Evolutionary conservation across 345 rosid genomes (phyloP), one percentile per base, ranked within the genome.

Genomic region (Rhodamnia rubescens): DNA sequence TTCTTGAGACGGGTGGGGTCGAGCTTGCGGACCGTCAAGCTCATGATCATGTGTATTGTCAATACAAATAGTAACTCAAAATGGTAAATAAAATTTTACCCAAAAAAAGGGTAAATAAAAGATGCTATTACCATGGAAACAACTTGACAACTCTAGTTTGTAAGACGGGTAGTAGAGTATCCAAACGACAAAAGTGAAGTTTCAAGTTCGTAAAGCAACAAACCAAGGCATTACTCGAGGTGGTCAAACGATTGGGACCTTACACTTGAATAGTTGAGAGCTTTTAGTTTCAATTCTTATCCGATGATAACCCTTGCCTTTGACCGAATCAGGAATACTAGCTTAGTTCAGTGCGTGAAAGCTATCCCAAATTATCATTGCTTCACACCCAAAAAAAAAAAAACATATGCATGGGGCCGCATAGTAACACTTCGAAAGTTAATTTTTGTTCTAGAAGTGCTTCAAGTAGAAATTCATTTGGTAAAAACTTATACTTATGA

Each of bases 1-100:
- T 44, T 32, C 75, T 64, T 0, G 3, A 14, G 36, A 0, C 36
- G 4, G 20, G 10, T 59, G 3, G 18, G 36, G 74, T 59, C 40
- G 1, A 27, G 74, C 40, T 13, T 8, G 0, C 9, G 1, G 18
- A 32, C 1, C 15, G 22, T 20, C 0, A 64, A 9, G 44, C 44
- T 5, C 36, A 4, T 64, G 22, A 8, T 64, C 21, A 64, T 22
- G 18, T 1, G 42, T 61, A 61, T 14, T 0, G 3, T 64, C 44
- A 4, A 32, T 29, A 15, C 3, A 15, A 64, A 32, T 64, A 16
- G 42, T 32, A 64, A 32, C 24, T 64, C 36, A 64, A 64, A 4
- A 11, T 64, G 22, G 22, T 1, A 64, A 49, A 36, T 36, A 36
- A 36, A 36, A 36, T 36, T 36, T 36, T 2, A 36, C 40, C 40